These are phyloP conservation scores for Biscogniauxia mediterranea DNA, from an alignment of 2,329 filamentous ascomycete species.

Conservation along the genomic window DNA sequence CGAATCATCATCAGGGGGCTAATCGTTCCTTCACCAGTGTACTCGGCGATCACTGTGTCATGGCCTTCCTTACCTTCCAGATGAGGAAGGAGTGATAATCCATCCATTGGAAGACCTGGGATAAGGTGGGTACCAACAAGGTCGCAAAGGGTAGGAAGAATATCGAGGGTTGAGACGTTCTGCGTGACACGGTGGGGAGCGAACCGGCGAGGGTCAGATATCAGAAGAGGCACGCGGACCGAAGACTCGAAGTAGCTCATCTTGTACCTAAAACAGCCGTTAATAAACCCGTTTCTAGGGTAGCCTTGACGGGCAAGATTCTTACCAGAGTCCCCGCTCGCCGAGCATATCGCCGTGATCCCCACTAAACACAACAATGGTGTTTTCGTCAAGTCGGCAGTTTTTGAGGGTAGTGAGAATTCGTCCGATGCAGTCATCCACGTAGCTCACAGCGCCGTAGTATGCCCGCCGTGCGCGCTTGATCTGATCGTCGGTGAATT, in stretches of 20 bases:
- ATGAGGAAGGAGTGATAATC: slow-evolving; percentile 77
- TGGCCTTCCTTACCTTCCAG: slow-evolving; percentile 64
- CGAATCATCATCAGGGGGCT: slow-evolving; percentile 93
- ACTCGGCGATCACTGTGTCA: slow-evolving; percentile 91
- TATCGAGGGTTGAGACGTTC: slow-evolving; percentile 88
- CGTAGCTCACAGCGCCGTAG: slow-evolving; percentile 90
- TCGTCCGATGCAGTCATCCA: slow-evolving; percentile 87
- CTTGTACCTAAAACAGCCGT: slow-evolving; percentile 62
- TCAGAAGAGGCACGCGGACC: slow-evolving; percentile 81
- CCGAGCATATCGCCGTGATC: slow-evolving; percentile 97
- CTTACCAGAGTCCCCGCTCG: slow-evolving; percentile 79
- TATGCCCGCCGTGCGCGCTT: slow-evolving; percentile 83
- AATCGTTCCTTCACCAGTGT: slow-evolving; percentile 89
- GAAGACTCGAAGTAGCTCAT: slow-evolving; percentile 96
- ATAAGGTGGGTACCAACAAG: slow-evolving; percentile 71
- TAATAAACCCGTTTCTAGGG: slow-evolving; percentile 1
- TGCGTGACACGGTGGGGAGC: slow-evolving; percentile 71
- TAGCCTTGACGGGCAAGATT: not conserved
- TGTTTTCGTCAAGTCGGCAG: slow-evolving; percentile 78
- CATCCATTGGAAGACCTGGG: slow-evolving; percentile 78
- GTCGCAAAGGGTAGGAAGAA: slow-evolving; percentile 85
- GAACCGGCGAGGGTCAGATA: slow-evolving; percentile 77
- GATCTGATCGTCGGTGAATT: slow-evolving; percentile 83
- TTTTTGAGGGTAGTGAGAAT: slow-evolving; percentile 75
- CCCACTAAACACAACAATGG: slow-evolving; percentile 87